These are phyloP conservation scores for Rhizophora mangle DNA, from an alignment of 345 rosid genomes.

Conservation along the genomic window DNA sequence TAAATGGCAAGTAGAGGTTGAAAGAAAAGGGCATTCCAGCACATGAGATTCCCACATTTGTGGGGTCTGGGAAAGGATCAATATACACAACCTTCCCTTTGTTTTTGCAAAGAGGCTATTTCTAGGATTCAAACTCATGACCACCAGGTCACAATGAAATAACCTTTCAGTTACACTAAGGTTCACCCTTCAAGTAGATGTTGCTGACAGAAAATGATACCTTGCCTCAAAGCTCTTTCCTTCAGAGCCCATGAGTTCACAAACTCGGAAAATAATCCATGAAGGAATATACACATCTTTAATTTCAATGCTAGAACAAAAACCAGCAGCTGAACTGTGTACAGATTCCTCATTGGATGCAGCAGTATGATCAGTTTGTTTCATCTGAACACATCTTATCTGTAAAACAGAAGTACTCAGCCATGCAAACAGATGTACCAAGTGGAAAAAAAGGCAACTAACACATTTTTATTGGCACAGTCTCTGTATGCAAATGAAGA, in stretches of 20 bases:
- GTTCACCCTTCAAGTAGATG: background rate
- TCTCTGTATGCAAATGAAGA: background rate
- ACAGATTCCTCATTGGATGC: slow-evolving; percentile 25
- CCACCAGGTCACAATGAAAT: too few species aligned
- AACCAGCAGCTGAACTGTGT: slow-evolving; percentile 25
- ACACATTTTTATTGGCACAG: slow-evolving; percentile 1
- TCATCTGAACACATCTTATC: slow-evolving; percentile 74
- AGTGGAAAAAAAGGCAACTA: background rate
- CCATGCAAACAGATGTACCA: background rate
- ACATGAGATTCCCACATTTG: too few species aligned
- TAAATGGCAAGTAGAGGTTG: background rate
- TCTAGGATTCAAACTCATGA: too few species aligned
- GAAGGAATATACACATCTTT: slow-evolving; percentile 68
- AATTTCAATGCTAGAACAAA: slow-evolving; percentile 59
- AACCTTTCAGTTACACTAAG: too few species aligned
- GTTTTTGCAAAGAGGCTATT: too few species aligned
- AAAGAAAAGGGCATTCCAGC: too few species aligned
- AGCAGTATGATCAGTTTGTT: slow-evolving; percentile 37
- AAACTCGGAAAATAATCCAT: slow-evolving; percentile 74
- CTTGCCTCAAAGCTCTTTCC: slow-evolving; percentile 73
- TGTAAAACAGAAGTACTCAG: slow-evolving; percentile 35
- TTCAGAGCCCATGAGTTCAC: slow-evolving; percentile 49
- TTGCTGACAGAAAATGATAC: slow-evolving; percentile 28
- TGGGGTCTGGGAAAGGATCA: too few species aligned
- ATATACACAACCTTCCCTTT: too few species aligned